Percentiles rank a stretch among this genome's conserved stretches.
Conservation (phyloP, 2,329 filamentous ascomycete genomes). For the Nigrospora oryzae region DNA sequence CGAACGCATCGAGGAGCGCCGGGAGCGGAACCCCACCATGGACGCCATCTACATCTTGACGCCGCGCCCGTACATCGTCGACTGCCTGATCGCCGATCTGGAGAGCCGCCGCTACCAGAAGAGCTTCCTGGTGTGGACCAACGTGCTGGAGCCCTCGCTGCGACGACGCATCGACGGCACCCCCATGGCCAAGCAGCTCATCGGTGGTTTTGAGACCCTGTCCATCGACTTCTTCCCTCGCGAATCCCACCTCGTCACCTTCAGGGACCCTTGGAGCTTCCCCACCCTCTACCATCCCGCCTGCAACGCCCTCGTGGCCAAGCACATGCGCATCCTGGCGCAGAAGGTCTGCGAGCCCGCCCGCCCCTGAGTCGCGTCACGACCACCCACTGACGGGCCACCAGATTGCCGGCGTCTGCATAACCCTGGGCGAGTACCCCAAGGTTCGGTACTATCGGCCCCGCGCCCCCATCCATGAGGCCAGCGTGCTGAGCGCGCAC, state of each 20-base stretch:
- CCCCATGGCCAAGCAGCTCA: conserved; percentile 59
- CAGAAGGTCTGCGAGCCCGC: conserved; percentile 58
- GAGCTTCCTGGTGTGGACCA: conserved; percentile 78
- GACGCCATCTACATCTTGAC: conserved; percentile 92
- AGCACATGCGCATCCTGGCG: conserved; percentile 76
- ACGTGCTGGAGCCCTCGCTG: conserved; percentile 60
- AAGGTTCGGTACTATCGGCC: conserved; percentile 88
- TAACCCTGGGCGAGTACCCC: conserved; percentile 88
- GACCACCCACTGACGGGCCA: neutral
- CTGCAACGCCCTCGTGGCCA: conserved; percentile 75
- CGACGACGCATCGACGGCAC: conserved; percentile 69
- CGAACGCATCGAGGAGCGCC: conserved; percentile 82
- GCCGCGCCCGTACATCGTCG: conserved; percentile 78
- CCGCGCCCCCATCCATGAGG: conserved; percentile 68
- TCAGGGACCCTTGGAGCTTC: conserved; percentile 93
- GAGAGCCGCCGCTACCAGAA: conserved; percentile 74
- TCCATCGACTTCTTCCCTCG: conserved; percentile 85
- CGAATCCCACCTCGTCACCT: conserved; percentile 86
- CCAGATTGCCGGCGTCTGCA: conserved; percentile 78
- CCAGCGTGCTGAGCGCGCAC: conserved; percentile 77
- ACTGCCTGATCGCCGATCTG: conserved; percentile 89
- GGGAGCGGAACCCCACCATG: conserved; percentile 78
- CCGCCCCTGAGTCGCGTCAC: neutral
- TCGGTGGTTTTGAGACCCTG: conserved; percentile 73
- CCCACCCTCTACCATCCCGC: conserved; percentile 83